A percentile compares a stretch with the other conserved stretches of the same genome.
Evolutionary conservation across 2,329 filamentous ascomycete species (phyloP).

Genomic region (Escovopsis weberi): DNA sequence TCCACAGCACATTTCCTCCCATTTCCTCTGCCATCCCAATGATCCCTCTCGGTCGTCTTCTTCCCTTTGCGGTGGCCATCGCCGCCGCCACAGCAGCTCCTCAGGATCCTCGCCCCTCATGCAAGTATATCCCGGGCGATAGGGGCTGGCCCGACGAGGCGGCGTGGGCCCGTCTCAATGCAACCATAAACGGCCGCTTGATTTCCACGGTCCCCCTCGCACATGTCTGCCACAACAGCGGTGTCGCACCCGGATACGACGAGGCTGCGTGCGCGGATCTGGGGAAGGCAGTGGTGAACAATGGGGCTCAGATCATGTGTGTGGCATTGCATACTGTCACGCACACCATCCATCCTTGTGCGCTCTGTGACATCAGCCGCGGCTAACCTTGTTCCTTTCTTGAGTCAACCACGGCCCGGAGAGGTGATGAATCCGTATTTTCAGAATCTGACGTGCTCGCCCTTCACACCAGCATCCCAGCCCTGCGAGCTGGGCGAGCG

Average conservation of each 20-base stretch:
- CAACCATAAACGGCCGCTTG: constrained; percentile 13
- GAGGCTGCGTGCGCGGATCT: constrained; percentile 24
- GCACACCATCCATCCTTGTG: not conserved
- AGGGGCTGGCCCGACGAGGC: not conserved
- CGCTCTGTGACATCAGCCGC: no score
- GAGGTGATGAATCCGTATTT: not conserved
- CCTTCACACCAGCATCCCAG: not conserved
- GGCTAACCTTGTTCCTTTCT: not conserved
- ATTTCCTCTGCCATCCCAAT: no score
- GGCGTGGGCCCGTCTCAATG: not conserved
- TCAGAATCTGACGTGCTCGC: not conserved
- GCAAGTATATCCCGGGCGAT: not conserved
- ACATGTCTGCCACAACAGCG: constrained; percentile 29
- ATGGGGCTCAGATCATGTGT: constrained; percentile 7
- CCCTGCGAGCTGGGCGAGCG: not conserved
- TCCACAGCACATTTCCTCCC: no score
- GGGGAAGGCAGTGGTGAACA: constrained; percentile 1
- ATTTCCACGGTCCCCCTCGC: constrained; percentile 36
- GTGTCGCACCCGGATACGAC: constrained; percentile 21
- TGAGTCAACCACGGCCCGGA: not conserved
- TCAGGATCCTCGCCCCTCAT: not conserved
- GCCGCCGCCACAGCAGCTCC: no score
- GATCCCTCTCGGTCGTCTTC: no score
- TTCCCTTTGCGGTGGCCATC: no score
- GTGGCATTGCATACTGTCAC: not conserved